Base-by-base conservation (phyloP, 2,329 filamentous ascomycete species). In the Monosporascus sp. region DNA sequence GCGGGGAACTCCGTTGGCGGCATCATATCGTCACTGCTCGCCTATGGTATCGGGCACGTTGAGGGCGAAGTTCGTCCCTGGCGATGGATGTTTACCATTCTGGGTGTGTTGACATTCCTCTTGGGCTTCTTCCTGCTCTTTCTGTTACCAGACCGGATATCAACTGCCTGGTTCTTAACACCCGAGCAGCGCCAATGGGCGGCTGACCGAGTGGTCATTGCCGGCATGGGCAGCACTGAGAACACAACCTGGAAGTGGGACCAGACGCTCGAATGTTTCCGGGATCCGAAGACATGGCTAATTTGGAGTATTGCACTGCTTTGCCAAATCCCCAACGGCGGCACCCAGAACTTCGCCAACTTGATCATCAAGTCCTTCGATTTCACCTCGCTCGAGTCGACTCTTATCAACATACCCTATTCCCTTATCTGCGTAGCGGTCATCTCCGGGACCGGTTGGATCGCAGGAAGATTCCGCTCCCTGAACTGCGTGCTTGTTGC, bases 311-410 rank as follows among this genome's bases (percentile, higher is more conserved):
- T 86, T 22, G 73, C 77, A 22, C 56, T 85, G 5, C 65, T 79
- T 3, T 78, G 74, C 2, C 78, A 82, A 65, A 83, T 86, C 24
- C 81, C 83, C 41, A 86, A 85, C 56, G 82, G 82, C 35, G 82
- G 83, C 24, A 82, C 80, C 0, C 77, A 81, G 59, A 80, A 76
- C 59, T 84, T 85, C 48, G 77, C 77, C 41, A 83, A 82, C 60
- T 73, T 83, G 37, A 77, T 83, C 50, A 73, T 83, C 62, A 72
- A 70, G 46, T 80, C 77, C 5, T 82, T 83, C 49, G 77, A 78
- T 8, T 83, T 82, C 63, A 77, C 77, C 0, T 73, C 74, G 38
- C 67, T 83, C 35, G 72, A 83, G 62, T 77, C 78, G 1, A 75
- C 78, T 18, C 74, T 83, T 35, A 74, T 85, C 64, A 81, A 81